Percentiles rank a stretch among this genome's conserved stretches.
Evolutionary conservation across 306 rosid genomes (phyloP).

Genomic region (Echinosophora koreensis): DNA sequence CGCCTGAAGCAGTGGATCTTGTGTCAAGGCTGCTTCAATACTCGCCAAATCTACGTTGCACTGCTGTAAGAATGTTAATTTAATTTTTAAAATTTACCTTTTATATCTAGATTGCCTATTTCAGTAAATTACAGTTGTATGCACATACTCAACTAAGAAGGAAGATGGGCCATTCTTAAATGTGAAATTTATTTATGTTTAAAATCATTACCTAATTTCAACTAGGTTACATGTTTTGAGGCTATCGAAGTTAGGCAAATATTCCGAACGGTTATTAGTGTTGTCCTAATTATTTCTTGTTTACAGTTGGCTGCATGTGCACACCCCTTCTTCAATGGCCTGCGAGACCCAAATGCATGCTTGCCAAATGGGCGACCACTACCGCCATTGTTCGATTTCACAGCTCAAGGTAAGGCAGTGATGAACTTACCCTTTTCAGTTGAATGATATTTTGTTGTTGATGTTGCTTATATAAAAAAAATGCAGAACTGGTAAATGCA

Average conservation of each 20-base stretch:
- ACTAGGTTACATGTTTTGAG: neutral
- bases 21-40: conserved; percentile 94
- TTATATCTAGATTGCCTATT: neutral
- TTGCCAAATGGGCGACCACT: conserved; percentile 79
- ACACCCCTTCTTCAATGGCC: conserved; percentile 84
- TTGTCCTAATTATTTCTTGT: conserved; percentile 34
- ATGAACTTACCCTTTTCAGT: neutral
- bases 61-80: conserved; percentile 71
- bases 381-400: conserved; percentile 84
- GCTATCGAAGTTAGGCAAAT: neutral
- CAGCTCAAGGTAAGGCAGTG: conserved; percentile 72
- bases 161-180: conserved; percentile 2
- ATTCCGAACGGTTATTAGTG: neutral
- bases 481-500: conserved; percentile 76
- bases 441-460: neutral
- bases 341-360: conserved; percentile 71
- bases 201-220: neutral
- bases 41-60: conserved; percentile 92
- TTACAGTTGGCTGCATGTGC: conserved; percentile 92
- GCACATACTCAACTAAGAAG: neutral
- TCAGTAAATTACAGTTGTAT: neutral
- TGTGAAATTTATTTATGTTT: neutral
- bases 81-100: neutral
- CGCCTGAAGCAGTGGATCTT: conserved; percentile 89
- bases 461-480: conserved; percentile 38